A percentile compares a stretch with the other conserved stretches of the same genome.
These are phyloP conservation scores for Trichophyton benhamiae DNA, from an alignment of 2,329 filamentous ascomycete genomes.

Conservation along the genomic window DNA sequence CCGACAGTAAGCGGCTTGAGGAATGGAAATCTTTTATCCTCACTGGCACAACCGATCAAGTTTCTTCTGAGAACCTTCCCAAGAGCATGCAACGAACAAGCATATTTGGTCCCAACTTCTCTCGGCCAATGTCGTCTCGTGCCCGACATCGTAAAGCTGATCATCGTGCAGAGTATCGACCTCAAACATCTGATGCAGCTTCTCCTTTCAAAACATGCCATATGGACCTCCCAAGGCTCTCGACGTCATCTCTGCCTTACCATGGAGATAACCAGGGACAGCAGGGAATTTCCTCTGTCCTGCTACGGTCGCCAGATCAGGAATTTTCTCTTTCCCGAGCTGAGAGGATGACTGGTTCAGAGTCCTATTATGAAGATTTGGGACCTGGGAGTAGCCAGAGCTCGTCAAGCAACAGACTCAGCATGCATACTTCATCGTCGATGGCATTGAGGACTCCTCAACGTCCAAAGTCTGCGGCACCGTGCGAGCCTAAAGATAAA, in stretches of 20 bases:
- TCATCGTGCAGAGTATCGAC: background rate
- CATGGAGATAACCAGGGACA: background rate
- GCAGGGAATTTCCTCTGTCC: background rate
- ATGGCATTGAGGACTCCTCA: constrained; percentile 8
- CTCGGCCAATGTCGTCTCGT: constrained; percentile 9
- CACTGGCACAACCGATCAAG: background rate
- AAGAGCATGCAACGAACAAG: background rate
- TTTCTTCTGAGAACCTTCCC: background rate
- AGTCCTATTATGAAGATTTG: background rate
- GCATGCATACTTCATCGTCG: constrained; percentile 9
- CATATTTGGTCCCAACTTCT: constrained; percentile 12
- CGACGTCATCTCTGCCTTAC: background rate
- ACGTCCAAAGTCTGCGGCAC: constrained; percentile 6
- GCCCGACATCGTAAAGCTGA: background rate
- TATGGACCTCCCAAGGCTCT: background rate
- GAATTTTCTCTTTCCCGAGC: background rate
- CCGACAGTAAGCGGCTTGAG: background rate
- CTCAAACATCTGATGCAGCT: background rate
- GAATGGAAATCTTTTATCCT: constrained; percentile 1
- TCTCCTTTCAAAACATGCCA: background rate
- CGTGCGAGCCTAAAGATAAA: constrained; percentile 3
- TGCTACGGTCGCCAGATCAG: background rate
- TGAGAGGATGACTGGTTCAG: background rate
- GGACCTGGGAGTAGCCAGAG: constrained; percentile 14
- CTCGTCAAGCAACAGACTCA: constrained; percentile 12